Evolutionary conservation across 2,329 filamentous ascomycete species (phyloP).

Genomic region (Trichoderma endophyticum): DNA sequence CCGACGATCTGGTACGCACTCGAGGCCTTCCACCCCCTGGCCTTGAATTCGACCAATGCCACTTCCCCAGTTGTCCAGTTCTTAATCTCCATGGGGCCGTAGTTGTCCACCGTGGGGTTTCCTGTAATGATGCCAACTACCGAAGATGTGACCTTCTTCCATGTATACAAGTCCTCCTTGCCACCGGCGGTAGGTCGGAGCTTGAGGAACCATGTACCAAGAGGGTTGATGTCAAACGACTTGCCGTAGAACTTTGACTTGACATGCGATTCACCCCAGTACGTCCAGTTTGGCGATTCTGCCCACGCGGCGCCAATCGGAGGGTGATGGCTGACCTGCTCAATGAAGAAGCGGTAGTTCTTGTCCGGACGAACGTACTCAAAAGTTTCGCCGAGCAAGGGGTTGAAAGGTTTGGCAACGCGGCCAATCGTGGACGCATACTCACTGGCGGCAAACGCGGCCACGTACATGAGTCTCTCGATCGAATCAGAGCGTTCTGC

Average conservation of each 20-base stretch:
- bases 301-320: slow-evolving; percentile 91
- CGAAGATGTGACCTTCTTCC: slow-evolving; percentile 97
- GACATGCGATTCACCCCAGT: slow-evolving; percentile 93
- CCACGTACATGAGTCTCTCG: slow-evolving; percentile 90
- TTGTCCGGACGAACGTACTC: slow-evolving; percentile 96
- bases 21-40: slow-evolving; percentile 90
- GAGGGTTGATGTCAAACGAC: slow-evolving; percentile 93
- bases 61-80: slow-evolving; percentile 95
- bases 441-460: slow-evolving; percentile 92
- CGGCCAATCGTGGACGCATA: slow-evolving; percentile 96
- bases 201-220: slow-evolving; percentile 94
- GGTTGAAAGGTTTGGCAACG: slow-evolving; percentile 97
- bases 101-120: slow-evolving; percentile 95
- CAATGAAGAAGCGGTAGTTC: slow-evolving; percentile 96
- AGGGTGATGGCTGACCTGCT: slow-evolving; percentile 97
- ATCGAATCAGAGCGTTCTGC: slow-evolving; percentile 82
- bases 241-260: slow-evolving; percentile 97
- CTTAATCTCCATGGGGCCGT: slow-evolving; percentile 93
- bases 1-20: slow-evolving; percentile 87
- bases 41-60: slow-evolving; percentile 89
- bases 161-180: slow-evolving; percentile 87
- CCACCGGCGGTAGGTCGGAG: slow-evolving; percentile 72
- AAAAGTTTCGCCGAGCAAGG: slow-evolving; percentile 91
- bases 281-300: slow-evolving; percentile 91
- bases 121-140: slow-evolving; percentile 99